phyloP scores from a whole-genome alignment of 2,329 filamentous ascomycete genomes.

The Neurospora sp. region DNA sequence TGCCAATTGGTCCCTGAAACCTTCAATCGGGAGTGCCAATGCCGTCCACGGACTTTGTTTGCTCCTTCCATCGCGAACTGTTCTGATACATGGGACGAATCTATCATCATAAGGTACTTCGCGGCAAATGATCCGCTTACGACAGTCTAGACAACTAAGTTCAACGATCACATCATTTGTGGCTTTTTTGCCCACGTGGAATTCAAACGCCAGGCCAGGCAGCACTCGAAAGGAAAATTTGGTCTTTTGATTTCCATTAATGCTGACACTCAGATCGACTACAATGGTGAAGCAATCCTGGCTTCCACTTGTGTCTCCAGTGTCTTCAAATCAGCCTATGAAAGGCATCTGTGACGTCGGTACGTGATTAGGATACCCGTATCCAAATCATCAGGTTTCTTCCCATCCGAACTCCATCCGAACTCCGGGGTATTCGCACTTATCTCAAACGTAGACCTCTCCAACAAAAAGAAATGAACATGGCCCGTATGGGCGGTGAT shows the following conservation, averaged over 20 bases:
- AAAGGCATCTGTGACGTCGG: background rate
- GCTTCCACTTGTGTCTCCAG: slow-evolving; percentile 9
- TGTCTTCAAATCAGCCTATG: background rate
- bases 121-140: background rate
- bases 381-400: slow-evolving; percentile 5
- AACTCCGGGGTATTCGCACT: slow-evolving; percentile 10
- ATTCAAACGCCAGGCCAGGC: background rate
- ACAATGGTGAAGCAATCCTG: background rate
- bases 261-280: background rate
- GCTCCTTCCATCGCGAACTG: background rate
- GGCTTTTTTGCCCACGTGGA: background rate
- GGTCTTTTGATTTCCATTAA: background rate
- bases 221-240: background rate
- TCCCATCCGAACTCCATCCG: slow-evolving; percentile 5
- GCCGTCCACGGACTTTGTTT: background rate
- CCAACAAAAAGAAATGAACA: slow-evolving; percentile 3
- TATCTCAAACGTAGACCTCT: background rate
- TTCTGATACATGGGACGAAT: background rate
- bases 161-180: background rate
- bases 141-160: background rate
- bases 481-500: background rate
- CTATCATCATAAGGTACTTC: background rate
- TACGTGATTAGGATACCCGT: background rate
- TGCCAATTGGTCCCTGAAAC: background rate
- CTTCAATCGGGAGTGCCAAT: background rate